These are phyloP conservation scores for Botrytis pseudocinerea DNA, from an alignment of 2,329 filamentous ascomycete species.

Conservation along the genomic window DNA sequence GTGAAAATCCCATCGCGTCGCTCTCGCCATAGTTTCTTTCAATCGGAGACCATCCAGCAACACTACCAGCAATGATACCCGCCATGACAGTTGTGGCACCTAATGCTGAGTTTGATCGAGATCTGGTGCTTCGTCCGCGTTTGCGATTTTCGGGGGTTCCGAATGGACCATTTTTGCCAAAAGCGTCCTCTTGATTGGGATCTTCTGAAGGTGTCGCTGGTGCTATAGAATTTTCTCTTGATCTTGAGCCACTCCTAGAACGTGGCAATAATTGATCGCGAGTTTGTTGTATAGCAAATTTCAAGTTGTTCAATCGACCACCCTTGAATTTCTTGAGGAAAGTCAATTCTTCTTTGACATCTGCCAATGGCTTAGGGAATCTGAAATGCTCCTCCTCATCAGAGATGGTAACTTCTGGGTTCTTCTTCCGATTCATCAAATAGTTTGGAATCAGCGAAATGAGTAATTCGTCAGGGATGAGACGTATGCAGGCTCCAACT, in stretches of 20 bases:
- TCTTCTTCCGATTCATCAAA: constrained; percentile 37
- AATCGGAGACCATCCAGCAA: constrained; percentile 77
- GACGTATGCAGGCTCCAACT: constrained; percentile 75
- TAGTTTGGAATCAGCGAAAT: constrained; percentile 38
- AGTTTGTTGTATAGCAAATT: constrained; percentile 75
- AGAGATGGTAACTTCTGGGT: constrained; percentile 55
- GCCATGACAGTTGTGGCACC: constrained; percentile 78
- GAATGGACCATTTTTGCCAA: constrained; percentile 46
- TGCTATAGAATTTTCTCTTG: constrained; percentile 60
- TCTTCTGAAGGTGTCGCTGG: constrained; percentile 61
- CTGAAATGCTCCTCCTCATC: constrained; percentile 64
- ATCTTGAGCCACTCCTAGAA: constrained; percentile 63
- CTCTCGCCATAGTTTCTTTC: constrained; percentile 50
- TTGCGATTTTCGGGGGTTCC: constrained; percentile 61
- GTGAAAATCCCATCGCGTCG: constrained; percentile 38
- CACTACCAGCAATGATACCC: constrained; percentile 75
- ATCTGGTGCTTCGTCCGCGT: constrained; percentile 66
- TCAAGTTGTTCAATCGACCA: constrained; percentile 77
- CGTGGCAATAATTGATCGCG: constrained; percentile 66
- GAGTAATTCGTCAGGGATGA: constrained; percentile 68
- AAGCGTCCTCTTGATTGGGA: constrained; percentile 52
- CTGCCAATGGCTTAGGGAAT: constrained; percentile 71
- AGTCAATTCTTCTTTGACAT: constrained; percentile 77
- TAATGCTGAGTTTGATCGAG: constrained; percentile 66
- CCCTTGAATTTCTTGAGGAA: constrained; percentile 81